A percentile compares a stretch with the other conserved stretches of the same genome.
These are phyloP conservation scores for Amauroascus verrucosus DNA, from an alignment of 2,329 filamentous ascomycete species.

Conservation along the genomic window DNA sequence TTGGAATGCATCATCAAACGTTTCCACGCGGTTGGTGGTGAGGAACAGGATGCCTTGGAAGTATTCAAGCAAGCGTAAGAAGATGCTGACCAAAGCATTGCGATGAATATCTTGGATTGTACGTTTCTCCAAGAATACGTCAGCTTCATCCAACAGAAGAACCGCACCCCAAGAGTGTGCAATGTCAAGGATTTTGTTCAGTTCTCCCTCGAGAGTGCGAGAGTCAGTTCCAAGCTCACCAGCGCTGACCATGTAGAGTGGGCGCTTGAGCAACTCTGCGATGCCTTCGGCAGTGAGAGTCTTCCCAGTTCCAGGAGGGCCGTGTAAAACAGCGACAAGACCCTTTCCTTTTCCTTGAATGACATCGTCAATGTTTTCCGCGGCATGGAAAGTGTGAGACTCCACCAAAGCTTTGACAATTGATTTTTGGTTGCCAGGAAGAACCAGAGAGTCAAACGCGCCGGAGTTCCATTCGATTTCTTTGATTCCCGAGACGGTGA, in stretches of 20 bases:
- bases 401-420: constrained; percentile 74
- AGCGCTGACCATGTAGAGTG: constrained; percentile 71
- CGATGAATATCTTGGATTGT: constrained; percentile 74
- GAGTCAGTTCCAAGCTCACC: constrained; percentile 75
- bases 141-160: constrained; percentile 73
- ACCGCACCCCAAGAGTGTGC: constrained; percentile 81
- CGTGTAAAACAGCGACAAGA: constrained; percentile 70
- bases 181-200: constrained; percentile 77
- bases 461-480: constrained; percentile 77
- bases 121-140: constrained; percentile 73
- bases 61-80: constrained; percentile 77
- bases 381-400: constrained; percentile 70
- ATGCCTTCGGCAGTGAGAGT: constrained; percentile 81
- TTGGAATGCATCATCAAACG: constrained; percentile 85
- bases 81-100: constrained; percentile 78
- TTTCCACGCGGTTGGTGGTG: constrained; percentile 76
- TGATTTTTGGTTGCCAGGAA: constrained; percentile 53
- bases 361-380: constrained; percentile 72
- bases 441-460: constrained; percentile 71
- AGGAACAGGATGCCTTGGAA: constrained; percentile 86
- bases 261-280: constrained; percentile 69
- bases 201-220: constrained; percentile 59
- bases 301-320: constrained; percentile 79
- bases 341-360: constrained; percentile 79
- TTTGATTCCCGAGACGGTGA: constrained; percentile 65